Evolutionary conservation across 768 basidiomycete genomes (phyloP), one percentile per base, ranked within the genome.

Genomic region (Mrakia gelida): DNA sequence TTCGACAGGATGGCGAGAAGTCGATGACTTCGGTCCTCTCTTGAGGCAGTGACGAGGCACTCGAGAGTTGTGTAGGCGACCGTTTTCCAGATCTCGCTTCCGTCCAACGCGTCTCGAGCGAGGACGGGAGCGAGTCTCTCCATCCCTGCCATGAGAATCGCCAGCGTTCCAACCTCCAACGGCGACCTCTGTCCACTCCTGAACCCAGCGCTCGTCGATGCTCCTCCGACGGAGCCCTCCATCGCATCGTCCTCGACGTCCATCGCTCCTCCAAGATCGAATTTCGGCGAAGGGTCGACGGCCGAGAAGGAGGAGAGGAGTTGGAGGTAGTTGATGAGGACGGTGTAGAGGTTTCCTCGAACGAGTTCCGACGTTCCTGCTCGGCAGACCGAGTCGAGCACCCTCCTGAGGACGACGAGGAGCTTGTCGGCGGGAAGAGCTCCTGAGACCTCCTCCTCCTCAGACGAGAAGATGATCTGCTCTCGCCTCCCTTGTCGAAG

Each of bases 81-180:
- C 3, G 95, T 95, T 85, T 93, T 93, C 96, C 96, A 98, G 2
- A 98, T 93, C 84, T 98, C 95, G 26, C 92, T 90, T 10, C 95
- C 95, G 80, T 97, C 95, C 75, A 93, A 92, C 1, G 94, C 95
- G 82, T 98, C 96, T n/a, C 93, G 88, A 30, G 92, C 89, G 56
- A 96, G 86, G 54, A 89, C 87, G 0, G 89, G 85, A 0, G 94
- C 87, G 28, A 98, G 85, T 8, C 91, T 88, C 75, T 96, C 95
- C 81, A 91, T 87, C 52, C 86, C 87, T 8, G 87, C 85, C 81
- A 90, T 91, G 83, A 98, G 85, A 76, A 91, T 86, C 0, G 88
- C 84, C 15, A 94, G 83, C 79, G 91, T 91, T 6, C 90, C 89
- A 7, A 84, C 82, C 77, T 92, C 88, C 38, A 94, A 85, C 0